These are phyloP conservation scores for Solanum chaucha DNA, from an alignment of 257 asterid genomes.

Conservation along the genomic window DNA sequence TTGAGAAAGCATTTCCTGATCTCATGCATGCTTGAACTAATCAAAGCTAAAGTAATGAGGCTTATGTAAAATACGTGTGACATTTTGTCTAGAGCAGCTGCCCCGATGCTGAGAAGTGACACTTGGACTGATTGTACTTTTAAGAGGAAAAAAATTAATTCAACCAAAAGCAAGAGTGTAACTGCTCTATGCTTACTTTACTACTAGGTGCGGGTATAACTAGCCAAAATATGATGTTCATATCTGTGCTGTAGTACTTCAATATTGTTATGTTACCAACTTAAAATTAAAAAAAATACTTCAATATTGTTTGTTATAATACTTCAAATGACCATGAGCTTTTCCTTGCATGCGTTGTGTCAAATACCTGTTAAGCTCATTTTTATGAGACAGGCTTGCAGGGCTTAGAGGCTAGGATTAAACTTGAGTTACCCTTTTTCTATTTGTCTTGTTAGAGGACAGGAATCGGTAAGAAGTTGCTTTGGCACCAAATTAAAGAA, in stretches of 20 bases:
- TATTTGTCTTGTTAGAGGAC: neutral
- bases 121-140: neutral
- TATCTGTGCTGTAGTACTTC: neutral
- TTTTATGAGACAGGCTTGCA: neutral
- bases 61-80: neutral
- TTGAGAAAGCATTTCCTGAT: neutral
- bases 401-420: neutral
- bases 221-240: neutral
- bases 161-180: neutral
- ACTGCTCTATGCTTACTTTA: neutral
- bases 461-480: neutral
- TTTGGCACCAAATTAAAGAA: neutral
- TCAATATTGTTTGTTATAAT: neutral
- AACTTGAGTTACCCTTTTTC: neutral
- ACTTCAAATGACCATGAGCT: neutral
- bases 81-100: neutral
- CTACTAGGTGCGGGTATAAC: neutral
- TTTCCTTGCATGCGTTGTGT: neutral
- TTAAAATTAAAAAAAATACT: neutral
- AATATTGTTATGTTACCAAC: neutral
- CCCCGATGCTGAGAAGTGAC: neutral
- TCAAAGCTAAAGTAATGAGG: neutral
- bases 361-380: neutral
- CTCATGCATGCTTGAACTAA: neutral
- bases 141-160: neutral